phyloP scores from a whole-genome alignment of 2,329 filamentous ascomycete species.

The Xylogone sp. region DNA sequence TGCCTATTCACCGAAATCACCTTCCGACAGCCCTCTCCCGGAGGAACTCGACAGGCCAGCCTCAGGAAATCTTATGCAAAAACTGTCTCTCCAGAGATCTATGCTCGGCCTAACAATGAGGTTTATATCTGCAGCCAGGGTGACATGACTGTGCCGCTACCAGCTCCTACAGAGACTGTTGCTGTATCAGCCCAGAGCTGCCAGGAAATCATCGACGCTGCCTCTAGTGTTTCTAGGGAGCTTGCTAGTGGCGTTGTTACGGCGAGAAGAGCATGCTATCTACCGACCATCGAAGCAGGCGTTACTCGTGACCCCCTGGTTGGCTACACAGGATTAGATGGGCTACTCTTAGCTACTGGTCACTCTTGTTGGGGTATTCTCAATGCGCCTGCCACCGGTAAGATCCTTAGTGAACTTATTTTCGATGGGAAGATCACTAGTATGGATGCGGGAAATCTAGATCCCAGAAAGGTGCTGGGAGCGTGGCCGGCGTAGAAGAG shows the following conservation, averaged over 20 bases:
- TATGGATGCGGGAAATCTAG: conserved; percentile 45
- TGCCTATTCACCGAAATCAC: conserved; percentile 81
- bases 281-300: conserved; percentile 53
- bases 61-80: conserved; percentile 47
- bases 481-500: neutral
- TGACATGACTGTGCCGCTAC: conserved; percentile 69
- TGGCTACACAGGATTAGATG: conserved; percentile 68
- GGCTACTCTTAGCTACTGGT: conserved; percentile 75
- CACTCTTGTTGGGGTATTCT: conserved; percentile 98
- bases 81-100: conserved; percentile 82
- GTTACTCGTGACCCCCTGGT: conserved; percentile 57
- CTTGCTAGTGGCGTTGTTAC: conserved; percentile 66
- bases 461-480: conserved; percentile 8
- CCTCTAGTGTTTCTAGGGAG: conserved; percentile 58
- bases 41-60: conserved; percentile 31
- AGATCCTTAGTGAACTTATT: conserved; percentile 71
- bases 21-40: conserved; percentile 52
- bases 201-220: conserved; percentile 79
- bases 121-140: conserved; percentile 62
- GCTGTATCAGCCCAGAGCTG: conserved; percentile 70
- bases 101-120: conserved; percentile 79
- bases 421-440: conserved; percentile 66
- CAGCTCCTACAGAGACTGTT: conserved; percentile 69
- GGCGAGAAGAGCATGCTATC: conserved; percentile 81
- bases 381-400: conserved; percentile 85